These are phyloP conservation scores for Thyridium curvatum DNA, from an alignment of 2,329 filamentous ascomycete genomes.

Conservation along the genomic window DNA sequence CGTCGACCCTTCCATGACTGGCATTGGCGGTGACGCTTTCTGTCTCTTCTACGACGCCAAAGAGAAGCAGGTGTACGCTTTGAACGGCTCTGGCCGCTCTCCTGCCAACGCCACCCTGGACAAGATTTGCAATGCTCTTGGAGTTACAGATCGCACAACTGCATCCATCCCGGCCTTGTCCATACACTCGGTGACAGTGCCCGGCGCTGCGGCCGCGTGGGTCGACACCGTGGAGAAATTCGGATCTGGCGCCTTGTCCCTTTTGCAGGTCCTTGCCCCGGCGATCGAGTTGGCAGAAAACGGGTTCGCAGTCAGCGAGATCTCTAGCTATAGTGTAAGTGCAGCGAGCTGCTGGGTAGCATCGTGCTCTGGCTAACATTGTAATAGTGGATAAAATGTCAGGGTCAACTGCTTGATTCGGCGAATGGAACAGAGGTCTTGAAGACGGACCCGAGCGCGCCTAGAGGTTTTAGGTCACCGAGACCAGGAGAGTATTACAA, in stretches of 20 bases:
- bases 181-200: constrained; percentile 75
- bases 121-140: constrained; percentile 61
- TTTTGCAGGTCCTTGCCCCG: constrained; percentile 71
- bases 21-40: constrained; percentile 94
- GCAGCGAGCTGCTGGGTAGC: neutral
- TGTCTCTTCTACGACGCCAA: constrained; percentile 82
- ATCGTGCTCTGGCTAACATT: too few species aligned
- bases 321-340: constrained; percentile 64
- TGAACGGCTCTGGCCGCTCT: constrained; percentile 89
- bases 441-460: constrained; percentile 47
- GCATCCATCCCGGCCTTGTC: constrained; percentile 63
- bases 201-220: constrained; percentile 59
- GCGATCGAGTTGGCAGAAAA: constrained; percentile 79
- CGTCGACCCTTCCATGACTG: constrained; percentile 82
- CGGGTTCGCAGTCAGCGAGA: constrained; percentile 79
- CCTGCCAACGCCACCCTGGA: constrained; percentile 64
- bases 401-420: neutral
- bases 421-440: neutral
- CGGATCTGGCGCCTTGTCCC: constrained; percentile 71
- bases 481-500: constrained; percentile 76
- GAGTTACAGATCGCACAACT: constrained; percentile 44
- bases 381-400: neutral
- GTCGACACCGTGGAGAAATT: constrained; percentile 81
- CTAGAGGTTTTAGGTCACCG: constrained; percentile 66
- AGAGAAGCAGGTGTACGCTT: constrained; percentile 69